Evolutionary conservation across 179 eudicot species (phyloP).

Genomic region (Corrigiola litoralis): DNA sequence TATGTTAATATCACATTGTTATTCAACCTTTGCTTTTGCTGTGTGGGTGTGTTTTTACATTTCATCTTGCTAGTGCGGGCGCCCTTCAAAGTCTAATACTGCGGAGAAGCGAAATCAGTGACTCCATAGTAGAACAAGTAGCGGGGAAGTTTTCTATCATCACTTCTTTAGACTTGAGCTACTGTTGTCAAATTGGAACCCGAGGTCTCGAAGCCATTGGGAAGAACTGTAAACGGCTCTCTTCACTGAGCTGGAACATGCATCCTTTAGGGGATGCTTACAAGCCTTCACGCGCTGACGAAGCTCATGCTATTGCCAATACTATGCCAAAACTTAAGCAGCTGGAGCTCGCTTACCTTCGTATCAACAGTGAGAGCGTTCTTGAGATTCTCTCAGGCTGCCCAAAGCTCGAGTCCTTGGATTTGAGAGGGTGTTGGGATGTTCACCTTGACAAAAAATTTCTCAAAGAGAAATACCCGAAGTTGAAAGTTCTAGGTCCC

Average conservation of each 20-base stretch:
- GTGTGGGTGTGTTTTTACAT: conserved; percentile 1
- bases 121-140: conserved; percentile 48
- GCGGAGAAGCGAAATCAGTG: conserved; percentile 56
- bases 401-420: conserved; percentile 52
- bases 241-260: conserved; percentile 61
- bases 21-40: conserved; percentile 4
- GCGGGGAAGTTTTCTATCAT: conserved; percentile 46
- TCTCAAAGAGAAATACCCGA: conserved; percentile 44
- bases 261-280: conserved; percentile 43
- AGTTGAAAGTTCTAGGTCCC: conserved; percentile 56
- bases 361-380: conserved; percentile 35
- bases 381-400: conserved; percentile 55
- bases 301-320: conserved; percentile 60
- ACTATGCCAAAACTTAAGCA: conserved; percentile 75
- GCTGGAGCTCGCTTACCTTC: conserved; percentile 60
- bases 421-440: conserved; percentile 76
- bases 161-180: conserved; percentile 61
- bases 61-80: conserved; percentile 45
- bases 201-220: conserved; percentile 60
- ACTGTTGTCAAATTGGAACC: conserved; percentile 49
- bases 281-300: conserved; percentile 51
- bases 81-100: conserved; percentile 50
- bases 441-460: conserved; percentile 54
- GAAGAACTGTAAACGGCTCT: conserved; percentile 50
- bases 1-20: neutral